A percentile compares a stretch with the other conserved stretches of the same genome.
These are phyloP conservation scores for Marasmius oreades DNA, from an alignment of 1,284 basidiomycete species.

Conservation along the genomic window DNA sequence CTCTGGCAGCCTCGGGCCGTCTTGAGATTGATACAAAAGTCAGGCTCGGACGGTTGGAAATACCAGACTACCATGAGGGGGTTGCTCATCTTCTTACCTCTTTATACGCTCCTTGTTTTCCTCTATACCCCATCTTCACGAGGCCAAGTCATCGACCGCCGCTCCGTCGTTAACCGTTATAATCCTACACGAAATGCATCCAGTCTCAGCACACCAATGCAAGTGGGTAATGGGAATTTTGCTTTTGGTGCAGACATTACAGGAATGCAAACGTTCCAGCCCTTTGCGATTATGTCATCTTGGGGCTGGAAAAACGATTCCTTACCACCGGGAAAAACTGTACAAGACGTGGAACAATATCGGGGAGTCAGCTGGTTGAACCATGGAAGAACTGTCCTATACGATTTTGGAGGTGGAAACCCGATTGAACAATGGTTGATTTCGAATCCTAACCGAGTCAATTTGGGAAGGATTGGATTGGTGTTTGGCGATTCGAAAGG, in stretches of 20 bases:
- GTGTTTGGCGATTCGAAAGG: slow-evolving; percentile 35
- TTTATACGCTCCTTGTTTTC: too few relatives aligned
- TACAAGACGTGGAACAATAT: slow-evolving; percentile 44
- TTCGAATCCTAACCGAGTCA: slow-evolving; percentile 55
- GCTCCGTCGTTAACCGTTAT: slow-evolving; percentile 44
- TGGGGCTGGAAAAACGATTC: slow-evolving; percentile 66
- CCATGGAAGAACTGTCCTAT: slow-evolving; percentile 46
- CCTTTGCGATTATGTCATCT: slow-evolving; percentile 53
- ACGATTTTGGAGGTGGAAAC: slow-evolving; percentile 50
- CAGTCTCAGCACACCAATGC: slow-evolving; percentile 47
- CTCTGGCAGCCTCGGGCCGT: too few relatives aligned
- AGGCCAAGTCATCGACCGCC: slow-evolving; percentile 33
- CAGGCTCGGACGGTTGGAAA: too few relatives aligned
- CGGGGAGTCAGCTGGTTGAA: slow-evolving; percentile 47
- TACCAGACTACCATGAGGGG: too few relatives aligned
- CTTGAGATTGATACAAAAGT: too few relatives aligned
- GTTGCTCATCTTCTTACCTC: too few relatives aligned
- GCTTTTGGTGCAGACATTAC: slow-evolving; percentile 59
- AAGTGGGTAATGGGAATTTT: slow-evolving; percentile 61
- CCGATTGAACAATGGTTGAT: slow-evolving; percentile 55
- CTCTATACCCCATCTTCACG: neutral
- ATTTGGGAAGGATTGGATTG: slow-evolving; percentile 49
- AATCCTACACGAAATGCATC: slow-evolving; percentile 51
- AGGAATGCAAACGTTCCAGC: slow-evolving; percentile 29
- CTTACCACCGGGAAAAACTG: slow-evolving; percentile 40